Evolutionary conservation across 108 stramenopile genomes (phyloP), one percentile per base, ranked within the genome.

Genomic region (Licmophora abbreviata): DNA sequence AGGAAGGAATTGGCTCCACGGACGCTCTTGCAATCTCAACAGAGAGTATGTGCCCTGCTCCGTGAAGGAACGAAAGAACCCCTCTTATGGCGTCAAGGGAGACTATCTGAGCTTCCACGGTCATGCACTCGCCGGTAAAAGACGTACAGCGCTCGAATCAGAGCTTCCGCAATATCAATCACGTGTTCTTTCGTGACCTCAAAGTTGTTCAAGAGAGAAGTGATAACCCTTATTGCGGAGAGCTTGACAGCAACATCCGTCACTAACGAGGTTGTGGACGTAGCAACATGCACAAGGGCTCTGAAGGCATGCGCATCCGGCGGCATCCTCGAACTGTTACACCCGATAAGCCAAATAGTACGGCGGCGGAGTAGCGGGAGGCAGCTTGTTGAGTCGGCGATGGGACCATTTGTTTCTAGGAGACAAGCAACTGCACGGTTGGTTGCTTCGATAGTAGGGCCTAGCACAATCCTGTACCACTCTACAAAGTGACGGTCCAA

Each of bases 61-160:
- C 51, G 11, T 15, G 28, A 4, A 69, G 52, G 25, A 41, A 69
- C 8, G 57, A 38, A 1, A 69, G 43, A 28, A 64, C 40, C 14
- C 32, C 54, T 7, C 63, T 59, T 30, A 69, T 24, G 27, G 59
- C 45, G n/a, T 63, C 63, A 11, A 69, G 63, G 21, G 62, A 63
- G 3, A 58, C 26, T 21, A 58, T 44, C 24, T 57, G 58, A 35
- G 56, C 57, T 37, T 67, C 71, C 3, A 65, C 51, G 10, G 67
- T 56, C 3, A 5, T 33, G 34, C 70, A 71, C 9, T 71, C 63
- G 35, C 51, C 59, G 8, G 70, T 56, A 4, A 67, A 5, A 4
- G n/a, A 15, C 1, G 5, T 40, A 40, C 3, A 40, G 5, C 3
- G 38, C 15, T 15, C 38, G 15, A 5, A 40, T 40, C 20, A 20